A percentile compares a stretch with the other conserved stretches of the same genome.
Conservation (phyloP, 192 early-diverging fungal species). For the Rhizophagus clarus region DNA sequence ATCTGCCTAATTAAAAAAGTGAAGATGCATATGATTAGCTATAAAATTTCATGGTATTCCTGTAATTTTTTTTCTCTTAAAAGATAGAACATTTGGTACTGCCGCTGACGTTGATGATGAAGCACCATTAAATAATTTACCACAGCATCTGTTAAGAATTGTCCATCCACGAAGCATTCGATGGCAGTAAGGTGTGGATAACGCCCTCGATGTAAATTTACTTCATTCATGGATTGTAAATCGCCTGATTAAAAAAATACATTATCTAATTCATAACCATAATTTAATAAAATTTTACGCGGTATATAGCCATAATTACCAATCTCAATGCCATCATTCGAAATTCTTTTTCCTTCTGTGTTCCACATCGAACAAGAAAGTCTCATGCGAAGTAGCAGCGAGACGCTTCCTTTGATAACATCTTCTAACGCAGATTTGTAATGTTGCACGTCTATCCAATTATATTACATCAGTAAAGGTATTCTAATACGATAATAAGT, state of each 20-base stretch:
- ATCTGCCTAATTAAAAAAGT: conserved; percentile 30
- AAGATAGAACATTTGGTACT: no score
- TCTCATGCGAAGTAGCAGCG: conserved; percentile 79
- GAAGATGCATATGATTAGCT: not conserved
- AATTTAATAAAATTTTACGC: not conserved
- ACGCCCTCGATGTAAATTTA: conserved; percentile 83
- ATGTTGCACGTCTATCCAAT: conserved; percentile 60
- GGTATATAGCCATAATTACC: conserved; percentile 29
- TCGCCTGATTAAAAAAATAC: conserved; percentile 32
- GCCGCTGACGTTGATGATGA: no score
- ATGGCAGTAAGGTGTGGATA: conserved; percentile 81
- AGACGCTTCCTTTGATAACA: conserved; percentile 65
- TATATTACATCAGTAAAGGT: not conserved
- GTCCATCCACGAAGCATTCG: conserved; percentile 78
- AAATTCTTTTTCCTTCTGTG: conserved; percentile 53
- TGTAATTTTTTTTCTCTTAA: no score
- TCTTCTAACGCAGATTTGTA: conserved; percentile 60
- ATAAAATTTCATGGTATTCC: not conserved
- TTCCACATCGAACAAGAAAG: conserved; percentile 66
- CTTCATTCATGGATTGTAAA: conserved; percentile 83
- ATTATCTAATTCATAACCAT: not conserved
- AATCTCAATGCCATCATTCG: conserved; percentile 51
- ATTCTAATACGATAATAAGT: not conserved
- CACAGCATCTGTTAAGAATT: conserved; percentile 83
- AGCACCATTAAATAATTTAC: conserved; percentile 27